Conservation (phyloP, 169 alveolate species). For the Pseudocohnilembus persalinus region DNA sequence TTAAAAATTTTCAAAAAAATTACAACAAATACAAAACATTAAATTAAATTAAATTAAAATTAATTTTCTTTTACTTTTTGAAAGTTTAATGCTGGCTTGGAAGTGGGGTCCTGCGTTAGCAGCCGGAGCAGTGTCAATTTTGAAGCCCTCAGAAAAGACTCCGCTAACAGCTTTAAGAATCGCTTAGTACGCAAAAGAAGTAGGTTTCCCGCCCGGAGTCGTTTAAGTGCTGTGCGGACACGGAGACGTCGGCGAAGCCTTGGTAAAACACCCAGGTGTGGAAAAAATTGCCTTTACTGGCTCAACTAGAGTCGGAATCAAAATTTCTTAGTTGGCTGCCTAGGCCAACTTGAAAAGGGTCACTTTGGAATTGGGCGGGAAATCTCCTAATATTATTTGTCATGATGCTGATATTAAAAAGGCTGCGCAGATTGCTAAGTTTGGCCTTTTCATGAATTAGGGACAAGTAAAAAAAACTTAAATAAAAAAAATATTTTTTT, state of each 20-base stretch:
- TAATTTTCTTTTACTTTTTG: constrained; percentile 90
- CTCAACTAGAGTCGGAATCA: constrained; percentile 75
- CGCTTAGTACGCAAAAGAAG: constrained; percentile 74
- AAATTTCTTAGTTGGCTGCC: constrained; percentile 54
- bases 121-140: constrained; percentile 75
- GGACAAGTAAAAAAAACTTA: too few species aligned
- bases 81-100: constrained; percentile 81
- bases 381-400: constrained; percentile 80
- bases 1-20: constrained; percentile 66
- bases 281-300: constrained; percentile 89
- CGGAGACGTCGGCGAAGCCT: constrained; percentile 79
- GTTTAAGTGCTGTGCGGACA: constrained; percentile 81
- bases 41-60: constrained; percentile 69
- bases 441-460: constrained; percentile 76
- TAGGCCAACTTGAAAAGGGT: constrained; percentile 64
- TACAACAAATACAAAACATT: constrained; percentile 51
- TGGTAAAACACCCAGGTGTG: constrained; percentile 65
- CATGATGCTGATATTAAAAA: constrained; percentile 83
- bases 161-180: constrained; percentile 79
- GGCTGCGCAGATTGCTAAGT: constrained; percentile 73
- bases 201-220: constrained; percentile 89
- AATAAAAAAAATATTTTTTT: too few species aligned
- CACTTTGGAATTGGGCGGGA: constrained; percentile 91
- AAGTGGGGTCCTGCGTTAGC: constrained; percentile 84
- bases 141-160: constrained; percentile 88